These are phyloP conservation scores for Diddensiella transvaalensis DNA, from an alignment of 805 yeast species.

Conservation along the genomic window DNA sequence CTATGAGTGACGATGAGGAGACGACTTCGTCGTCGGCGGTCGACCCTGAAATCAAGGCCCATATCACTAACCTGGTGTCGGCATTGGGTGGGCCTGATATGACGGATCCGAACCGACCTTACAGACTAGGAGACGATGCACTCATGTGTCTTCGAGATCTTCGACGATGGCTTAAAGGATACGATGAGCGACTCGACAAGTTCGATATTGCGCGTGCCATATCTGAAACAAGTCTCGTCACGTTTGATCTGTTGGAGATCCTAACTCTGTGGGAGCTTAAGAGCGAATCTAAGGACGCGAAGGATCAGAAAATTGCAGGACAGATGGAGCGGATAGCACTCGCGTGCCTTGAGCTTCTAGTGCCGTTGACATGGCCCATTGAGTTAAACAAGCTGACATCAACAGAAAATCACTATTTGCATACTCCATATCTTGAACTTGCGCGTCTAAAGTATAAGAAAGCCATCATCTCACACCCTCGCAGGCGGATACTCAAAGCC, in stretches of 20 bases:
- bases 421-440: slow-evolving; percentile 58
- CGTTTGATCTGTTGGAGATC: slow-evolving; percentile 70
- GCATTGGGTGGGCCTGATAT: slow-evolving; percentile 91
- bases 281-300: slow-evolving; percentile 22
- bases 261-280: slow-evolving; percentile 64
- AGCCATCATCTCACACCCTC: slow-evolving; percentile 51
- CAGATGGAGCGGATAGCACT: slow-evolving; percentile 61
- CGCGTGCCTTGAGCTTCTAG: slow-evolving; percentile 73
- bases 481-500: slow-evolving; percentile 65
- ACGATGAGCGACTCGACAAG: slow-evolving; percentile 67
- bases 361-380: slow-evolving; percentile 82
- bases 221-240: slow-evolving; percentile 70
- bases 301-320: slow-evolving; percentile 32
- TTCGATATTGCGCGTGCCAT: slow-evolving; percentile 87
- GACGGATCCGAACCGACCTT: slow-evolving; percentile 47
- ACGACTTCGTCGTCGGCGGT: slow-evolving; percentile 12
- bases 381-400: slow-evolving; percentile 57
- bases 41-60: slow-evolving; percentile 45
- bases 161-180: slow-evolving; percentile 80
- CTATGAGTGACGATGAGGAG: slow-evolving; percentile 3
- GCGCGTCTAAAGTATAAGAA: slow-evolving; percentile 72
- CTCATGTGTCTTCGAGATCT: slow-evolving; percentile 80
- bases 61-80: slow-evolving; percentile 74
- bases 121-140: slow-evolving; percentile 85
- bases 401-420: slow-evolving; percentile 51